Conservation (phyloP, 1,139 yeast genomes). For the Hansenula sp. region DNA sequence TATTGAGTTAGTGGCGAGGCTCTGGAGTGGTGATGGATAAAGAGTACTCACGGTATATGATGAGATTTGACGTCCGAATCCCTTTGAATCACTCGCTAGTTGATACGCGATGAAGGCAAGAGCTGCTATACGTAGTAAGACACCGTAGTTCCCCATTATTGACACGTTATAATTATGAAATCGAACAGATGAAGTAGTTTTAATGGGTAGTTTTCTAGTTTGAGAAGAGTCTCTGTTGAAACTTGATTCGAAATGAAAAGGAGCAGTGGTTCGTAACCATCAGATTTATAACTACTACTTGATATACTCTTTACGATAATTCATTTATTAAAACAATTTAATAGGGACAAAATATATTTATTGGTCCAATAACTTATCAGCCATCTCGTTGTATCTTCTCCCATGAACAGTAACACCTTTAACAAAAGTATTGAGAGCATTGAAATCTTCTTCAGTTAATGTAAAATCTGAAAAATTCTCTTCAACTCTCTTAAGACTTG, state of each 20-base stretch:
- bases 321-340: no score
- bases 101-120: not conserved
- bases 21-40: not conserved
- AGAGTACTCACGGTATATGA: not conserved
- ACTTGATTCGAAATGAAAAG: no score
- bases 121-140: not conserved
- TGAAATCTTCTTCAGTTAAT: conserved; percentile 50
- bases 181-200: no score
- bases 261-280: no score
- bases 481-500: conserved; percentile 51
- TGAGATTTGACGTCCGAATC: not conserved
- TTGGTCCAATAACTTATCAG: conserved; percentile 27
- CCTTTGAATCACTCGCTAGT: not conserved
- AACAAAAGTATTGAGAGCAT: conserved; percentile 41
- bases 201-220: no score
- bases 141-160: not conserved
- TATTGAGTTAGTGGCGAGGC: no score
- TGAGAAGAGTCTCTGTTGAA: not conserved
- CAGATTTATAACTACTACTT: no score
- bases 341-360: no score
- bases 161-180: not conserved
- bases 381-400: conserved; percentile 37
- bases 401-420: conserved; percentile 40
- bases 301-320: no score
- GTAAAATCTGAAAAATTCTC: conserved; percentile 49